These are phyloP conservation scores for Tricholoma bakamatsutake DNA, from an alignment of 768 basidiomycete genomes.

Conservation along the genomic window DNA sequence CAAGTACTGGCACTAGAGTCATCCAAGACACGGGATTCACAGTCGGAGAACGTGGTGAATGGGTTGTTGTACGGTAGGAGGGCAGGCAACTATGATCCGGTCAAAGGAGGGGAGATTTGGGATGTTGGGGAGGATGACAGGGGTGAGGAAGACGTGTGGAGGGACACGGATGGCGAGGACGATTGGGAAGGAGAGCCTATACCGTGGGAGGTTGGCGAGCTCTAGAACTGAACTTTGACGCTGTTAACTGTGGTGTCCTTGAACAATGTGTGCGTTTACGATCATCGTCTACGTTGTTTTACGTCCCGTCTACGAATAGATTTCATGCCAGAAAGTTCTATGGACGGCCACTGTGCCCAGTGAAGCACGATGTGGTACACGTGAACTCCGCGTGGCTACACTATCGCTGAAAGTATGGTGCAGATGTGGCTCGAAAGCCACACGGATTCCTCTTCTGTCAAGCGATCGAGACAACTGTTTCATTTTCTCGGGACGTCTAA, in stretches of 20 bases:
- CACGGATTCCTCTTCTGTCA: not conserved
- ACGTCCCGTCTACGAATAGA: constrained; percentile 1
- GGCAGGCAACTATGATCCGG: constrained; percentile 51
- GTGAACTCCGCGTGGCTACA: not conserved
- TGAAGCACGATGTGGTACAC: not conserved
- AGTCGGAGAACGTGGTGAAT: constrained; percentile 52
- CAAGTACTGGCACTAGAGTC: constrained; percentile 59
- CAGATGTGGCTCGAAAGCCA: not conserved
- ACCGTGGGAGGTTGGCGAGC: constrained; percentile 75
- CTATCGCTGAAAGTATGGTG: not conserved
- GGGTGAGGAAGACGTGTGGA: constrained; percentile 17
- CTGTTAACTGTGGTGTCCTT: not conserved
- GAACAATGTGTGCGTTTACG: constrained; percentile 12
- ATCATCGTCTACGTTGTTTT: not conserved
- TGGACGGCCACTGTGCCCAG: not conserved
- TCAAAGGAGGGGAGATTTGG: constrained; percentile 71
- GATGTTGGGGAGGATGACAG: constrained; percentile 60
- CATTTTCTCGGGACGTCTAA: not conserved
- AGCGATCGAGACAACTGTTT: not conserved
- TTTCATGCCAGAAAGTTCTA: not conserved
- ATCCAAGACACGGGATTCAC: constrained; percentile 31
- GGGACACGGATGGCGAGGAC: constrained; percentile 40
- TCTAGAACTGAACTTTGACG: constrained; percentile 33
- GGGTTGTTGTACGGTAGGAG: constrained; percentile 56
- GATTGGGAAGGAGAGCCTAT: constrained; percentile 83